Conservation (phyloP, 139 green algal species). For the Chlorella ohadii region DNA sequence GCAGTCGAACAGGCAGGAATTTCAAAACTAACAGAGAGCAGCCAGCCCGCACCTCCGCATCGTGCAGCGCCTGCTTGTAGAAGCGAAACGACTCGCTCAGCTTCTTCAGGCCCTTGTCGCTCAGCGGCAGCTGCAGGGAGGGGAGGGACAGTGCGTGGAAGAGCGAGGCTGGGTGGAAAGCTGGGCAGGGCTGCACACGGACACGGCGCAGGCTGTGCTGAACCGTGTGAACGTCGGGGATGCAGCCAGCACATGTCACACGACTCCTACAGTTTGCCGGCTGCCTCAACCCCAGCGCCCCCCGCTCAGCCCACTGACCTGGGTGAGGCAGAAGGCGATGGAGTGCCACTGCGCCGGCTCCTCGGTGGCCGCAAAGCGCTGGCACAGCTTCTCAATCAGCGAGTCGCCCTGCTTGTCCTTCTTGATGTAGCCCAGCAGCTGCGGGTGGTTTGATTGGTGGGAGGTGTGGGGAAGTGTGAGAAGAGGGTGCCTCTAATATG, state of each 20-base stretch:
- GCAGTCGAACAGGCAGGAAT: too few relatives aligned
- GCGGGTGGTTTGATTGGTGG: too few relatives aligned
- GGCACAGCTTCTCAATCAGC: constrained; percentile 81
- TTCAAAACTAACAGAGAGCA: too few relatives aligned
- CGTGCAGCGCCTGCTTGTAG: constrained; percentile 82
- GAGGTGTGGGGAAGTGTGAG: too few relatives aligned
- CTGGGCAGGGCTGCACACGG: background rate
- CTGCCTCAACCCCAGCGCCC: too few relatives aligned
- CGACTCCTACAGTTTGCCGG: too few relatives aligned
- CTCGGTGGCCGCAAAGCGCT: constrained; percentile 61
- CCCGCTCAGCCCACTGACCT: constrained; percentile 18
- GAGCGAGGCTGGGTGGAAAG: background rate
- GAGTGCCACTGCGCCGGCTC: constrained; percentile 71
- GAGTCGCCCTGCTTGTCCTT: constrained; percentile 84
- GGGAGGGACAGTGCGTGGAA: background rate
- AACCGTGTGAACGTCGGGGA: too few relatives aligned
- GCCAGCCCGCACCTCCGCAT: constrained; percentile 52
- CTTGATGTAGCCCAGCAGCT: constrained; percentile 87
- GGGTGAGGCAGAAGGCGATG: constrained; percentile 88
- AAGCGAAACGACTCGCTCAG: constrained; percentile 76
- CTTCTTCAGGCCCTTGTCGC: constrained; percentile 83
- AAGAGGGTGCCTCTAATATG: too few relatives aligned
- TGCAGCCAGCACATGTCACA: too few relatives aligned
- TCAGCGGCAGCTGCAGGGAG: constrained; percentile 69
- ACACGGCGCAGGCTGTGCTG: too few relatives aligned